Percentiles rank a stretch among this genome's conserved stretches.
These are phyloP conservation scores for Pythium apleroticum DNA, from an alignment of 352 stramenopile genomes.

Conservation along the genomic window DNA sequence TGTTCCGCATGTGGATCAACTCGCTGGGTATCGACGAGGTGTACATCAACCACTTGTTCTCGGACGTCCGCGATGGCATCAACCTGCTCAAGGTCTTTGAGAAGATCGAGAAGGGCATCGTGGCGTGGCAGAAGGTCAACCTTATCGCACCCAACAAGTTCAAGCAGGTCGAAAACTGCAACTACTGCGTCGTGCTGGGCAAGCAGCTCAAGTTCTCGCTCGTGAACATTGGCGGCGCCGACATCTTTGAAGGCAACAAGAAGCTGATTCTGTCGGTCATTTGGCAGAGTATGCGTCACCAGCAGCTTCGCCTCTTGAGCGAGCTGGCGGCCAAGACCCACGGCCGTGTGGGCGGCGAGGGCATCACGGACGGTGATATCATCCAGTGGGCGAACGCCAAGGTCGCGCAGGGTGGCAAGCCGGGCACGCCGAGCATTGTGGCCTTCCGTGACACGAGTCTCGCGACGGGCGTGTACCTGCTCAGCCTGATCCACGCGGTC, in stretches of 20 bases:
- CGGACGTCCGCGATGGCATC: conserved; percentile 86
- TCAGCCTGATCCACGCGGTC: conserved; percentile 87
- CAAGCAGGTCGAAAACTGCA: conserved; percentile 89
- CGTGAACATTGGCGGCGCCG: conserved; percentile 89
- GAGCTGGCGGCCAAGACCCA: conserved; percentile 39
- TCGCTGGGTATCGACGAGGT: conserved; percentile 88
- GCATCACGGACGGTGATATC: conserved; percentile 82
- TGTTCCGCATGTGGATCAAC: conserved; percentile 94
- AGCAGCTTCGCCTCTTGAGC: conserved; percentile 86
- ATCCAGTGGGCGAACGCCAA: conserved; percentile 85
- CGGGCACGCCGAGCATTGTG: conserved; percentile 66
- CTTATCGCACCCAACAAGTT: conserved; percentile 89
- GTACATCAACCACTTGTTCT: conserved; percentile 91
- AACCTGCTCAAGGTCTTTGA: conserved; percentile 90
- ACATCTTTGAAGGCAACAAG: conserved; percentile 92
- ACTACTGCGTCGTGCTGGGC: conserved; percentile 87
- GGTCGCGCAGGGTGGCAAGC: conserved; percentile 68
- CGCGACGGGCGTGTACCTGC: conserved; percentile 77
- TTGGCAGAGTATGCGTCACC: conserved; percentile 93
- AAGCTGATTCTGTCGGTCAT: conserved; percentile 94
- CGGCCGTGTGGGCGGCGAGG: conserved; percentile 33
- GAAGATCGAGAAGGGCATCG: conserved; percentile 87
- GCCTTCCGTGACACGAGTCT: conserved; percentile 84
- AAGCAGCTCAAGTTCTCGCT: conserved; percentile 89
- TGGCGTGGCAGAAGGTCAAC: conserved; percentile 90